These are phyloP conservation scores for Cyberlindnera bimundalis DNA, from an alignment of 805 yeast species.

Conservation along the genomic window DNA sequence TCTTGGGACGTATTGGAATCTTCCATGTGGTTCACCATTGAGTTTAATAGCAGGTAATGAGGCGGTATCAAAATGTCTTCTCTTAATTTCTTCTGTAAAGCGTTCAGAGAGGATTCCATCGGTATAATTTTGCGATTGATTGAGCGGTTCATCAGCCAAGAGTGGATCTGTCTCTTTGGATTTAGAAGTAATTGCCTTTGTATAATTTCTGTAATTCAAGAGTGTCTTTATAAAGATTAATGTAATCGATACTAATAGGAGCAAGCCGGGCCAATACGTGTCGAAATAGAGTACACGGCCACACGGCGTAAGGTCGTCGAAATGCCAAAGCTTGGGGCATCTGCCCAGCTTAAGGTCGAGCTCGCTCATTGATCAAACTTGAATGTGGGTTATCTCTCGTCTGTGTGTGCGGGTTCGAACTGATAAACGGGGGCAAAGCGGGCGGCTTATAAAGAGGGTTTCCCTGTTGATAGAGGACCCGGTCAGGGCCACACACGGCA, in stretches of 20 bases:
- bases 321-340: constrained; percentile 42
- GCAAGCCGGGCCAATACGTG: constrained; percentile 33
- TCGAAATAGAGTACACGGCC: constrained; percentile 42
- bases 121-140: constrained; percentile 4
- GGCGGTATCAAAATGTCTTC: constrained; percentile 58
- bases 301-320: constrained; percentile 58
- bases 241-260: constrained; percentile 27
- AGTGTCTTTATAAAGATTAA: constrained; percentile 11
- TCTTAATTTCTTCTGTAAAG: constrained; percentile 38
- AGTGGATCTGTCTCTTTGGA: constrained; percentile 21
- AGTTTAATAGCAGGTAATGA: constrained; percentile 48
- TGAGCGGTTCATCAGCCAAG: constrained; percentile 2
- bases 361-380: constrained; percentile 5
- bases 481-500: too few relatives aligned
- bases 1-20: constrained; percentile 44
- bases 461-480: too few relatives aligned
- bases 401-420: too few relatives aligned
- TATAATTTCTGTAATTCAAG: constrained; percentile 9
- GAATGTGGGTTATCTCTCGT: too few relatives aligned
- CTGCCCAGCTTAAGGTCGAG: constrained; percentile 10
- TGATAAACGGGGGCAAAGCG: too few relatives aligned
- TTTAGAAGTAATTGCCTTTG: background rate
- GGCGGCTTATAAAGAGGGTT: too few relatives aligned
- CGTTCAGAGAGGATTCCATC: constrained; percentile 1
- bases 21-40: constrained; percentile 64